A percentile compares a stretch with the other conserved stretches of the same genome.
Conservation (phyloP, 1,284 basidiomycete species). For the Cutaneotrichosporon cyanovorans region DNA sequence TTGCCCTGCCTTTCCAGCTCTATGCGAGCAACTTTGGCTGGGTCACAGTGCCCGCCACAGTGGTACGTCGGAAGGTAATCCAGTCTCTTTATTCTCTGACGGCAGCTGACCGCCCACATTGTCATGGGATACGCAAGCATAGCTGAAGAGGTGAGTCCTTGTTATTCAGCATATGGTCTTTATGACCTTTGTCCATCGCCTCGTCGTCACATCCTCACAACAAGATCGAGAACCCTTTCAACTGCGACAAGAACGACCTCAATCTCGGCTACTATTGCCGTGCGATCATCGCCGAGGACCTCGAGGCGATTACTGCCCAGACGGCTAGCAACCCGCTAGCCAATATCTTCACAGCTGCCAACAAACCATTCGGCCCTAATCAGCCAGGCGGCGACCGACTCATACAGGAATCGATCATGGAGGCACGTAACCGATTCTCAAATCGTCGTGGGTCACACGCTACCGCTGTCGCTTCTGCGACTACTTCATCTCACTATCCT, state of each 20-base stretch:
- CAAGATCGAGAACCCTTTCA: conserved; percentile 44
- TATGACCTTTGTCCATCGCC: no score
- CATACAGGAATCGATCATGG: background rate
- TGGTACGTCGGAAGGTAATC: conserved; percentile 25
- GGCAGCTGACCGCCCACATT: conserved; percentile 38
- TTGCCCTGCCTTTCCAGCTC: conserved; percentile 59
- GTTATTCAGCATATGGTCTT: no score
- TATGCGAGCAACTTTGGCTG: conserved; percentile 53
- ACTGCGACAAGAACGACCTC: conserved; percentile 40
- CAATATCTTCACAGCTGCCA: conserved; percentile 30
- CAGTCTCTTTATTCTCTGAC: background rate
- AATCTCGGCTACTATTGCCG: conserved; percentile 41
- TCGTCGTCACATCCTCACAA: no score
- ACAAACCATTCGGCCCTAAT: conserved; percentile 18
- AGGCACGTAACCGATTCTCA: no score
- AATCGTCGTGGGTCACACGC: no score
- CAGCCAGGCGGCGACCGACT: conserved; percentile 8
- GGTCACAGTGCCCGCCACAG: conserved; percentile 56
- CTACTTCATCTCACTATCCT: background rate
- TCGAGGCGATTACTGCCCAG: conserved; percentile 38
- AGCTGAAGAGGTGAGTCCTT: conserved; percentile 18
- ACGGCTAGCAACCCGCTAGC: conserved; percentile 28
- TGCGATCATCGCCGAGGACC: conserved; percentile 41
- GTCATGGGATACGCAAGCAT: conserved; percentile 43
- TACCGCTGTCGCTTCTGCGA: background rate